Evolutionary conservation across 2,329 filamentous ascomycete species (phyloP).

Genomic region (Coccinonectria pachysandricola): DNA sequence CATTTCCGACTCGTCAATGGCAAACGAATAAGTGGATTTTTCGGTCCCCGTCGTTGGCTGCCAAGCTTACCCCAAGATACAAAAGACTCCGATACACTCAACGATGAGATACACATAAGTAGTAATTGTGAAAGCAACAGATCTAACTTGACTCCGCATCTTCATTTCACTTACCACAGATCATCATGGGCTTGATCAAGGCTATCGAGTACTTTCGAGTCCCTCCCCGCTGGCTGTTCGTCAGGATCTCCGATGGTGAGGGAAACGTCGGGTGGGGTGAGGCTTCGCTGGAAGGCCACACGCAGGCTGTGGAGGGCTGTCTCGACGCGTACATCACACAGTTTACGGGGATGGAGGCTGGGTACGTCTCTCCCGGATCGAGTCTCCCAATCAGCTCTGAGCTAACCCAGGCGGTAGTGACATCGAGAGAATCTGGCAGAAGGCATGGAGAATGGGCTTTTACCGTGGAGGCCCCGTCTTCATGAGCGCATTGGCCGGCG

Average conservation of each 20-base stretch:
- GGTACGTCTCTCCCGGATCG: too few species aligned
- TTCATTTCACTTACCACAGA: too few species aligned
- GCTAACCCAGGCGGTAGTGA: slow-evolving; percentile 35
- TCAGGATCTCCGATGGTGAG: slow-evolving; percentile 61
- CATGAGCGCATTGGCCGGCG: slow-evolving; percentile 67
- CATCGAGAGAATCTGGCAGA: slow-evolving; percentile 75
- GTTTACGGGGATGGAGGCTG: slow-evolving; percentile 57
- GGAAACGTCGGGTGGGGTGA: slow-evolving; percentile 64
- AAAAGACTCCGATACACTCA: too few species aligned
- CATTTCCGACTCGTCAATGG: too few species aligned
- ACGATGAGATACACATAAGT: too few species aligned
- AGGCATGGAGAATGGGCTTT: slow-evolving; percentile 59
- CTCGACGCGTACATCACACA: slow-evolving; percentile 55
- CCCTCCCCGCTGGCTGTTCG: slow-evolving; percentile 66
- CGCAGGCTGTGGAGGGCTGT: slow-evolving; percentile 63
- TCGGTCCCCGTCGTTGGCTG: too few species aligned
- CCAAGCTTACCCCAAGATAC: too few species aligned
- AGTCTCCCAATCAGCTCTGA: too few species aligned
- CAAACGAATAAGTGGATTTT: too few species aligned
- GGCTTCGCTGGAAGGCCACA: slow-evolving; percentile 63
- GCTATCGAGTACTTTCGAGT: slow-evolving; percentile 64
- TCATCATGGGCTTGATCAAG: slow-evolving; percentile 22
- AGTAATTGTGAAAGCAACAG: too few species aligned
- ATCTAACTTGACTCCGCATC: too few species aligned
- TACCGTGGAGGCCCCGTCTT: slow-evolving; percentile 72